Evolutionary conservation across 805 yeast genomes (phyloP).

Genomic region (Zygoascus biomembranicola): DNA sequence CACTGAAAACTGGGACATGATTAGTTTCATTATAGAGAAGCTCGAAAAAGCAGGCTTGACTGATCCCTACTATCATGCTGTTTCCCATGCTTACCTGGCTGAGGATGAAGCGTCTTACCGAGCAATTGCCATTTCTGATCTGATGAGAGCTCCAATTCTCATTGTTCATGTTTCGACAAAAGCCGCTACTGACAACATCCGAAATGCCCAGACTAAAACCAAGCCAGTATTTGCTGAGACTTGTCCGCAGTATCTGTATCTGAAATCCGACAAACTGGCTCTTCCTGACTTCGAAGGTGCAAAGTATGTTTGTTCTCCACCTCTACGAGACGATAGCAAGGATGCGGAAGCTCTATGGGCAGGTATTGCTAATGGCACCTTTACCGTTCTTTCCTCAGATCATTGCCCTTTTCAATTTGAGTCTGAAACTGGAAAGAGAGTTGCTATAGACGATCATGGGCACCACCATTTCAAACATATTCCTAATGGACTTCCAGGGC

Average conservation of each 20-base stretch:
- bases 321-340: conserved; percentile 33
- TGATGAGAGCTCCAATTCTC: conserved; percentile 38
- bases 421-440: conserved; percentile 35
- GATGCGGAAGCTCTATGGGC: conserved; percentile 40
- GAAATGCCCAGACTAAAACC: conserved; percentile 34
- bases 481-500: conserved; percentile 44
- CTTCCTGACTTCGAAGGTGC: conserved; percentile 38
- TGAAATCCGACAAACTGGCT: conserved; percentile 34
- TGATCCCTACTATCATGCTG: conserved; percentile 39
- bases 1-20: conserved; percentile 44
- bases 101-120: conserved; percentile 45
- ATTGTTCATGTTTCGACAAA: conserved; percentile 43
- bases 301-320: conserved; percentile 44
- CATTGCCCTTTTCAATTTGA: conserved; percentile 41
- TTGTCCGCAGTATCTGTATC: conserved; percentile 42
- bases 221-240: conserved; percentile 43
- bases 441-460: conserved; percentile 32
- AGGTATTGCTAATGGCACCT: conserved; percentile 39
- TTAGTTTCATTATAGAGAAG: conserved; percentile 33
- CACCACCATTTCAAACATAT: conserved; percentile 35
- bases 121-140: conserved; percentile 36
- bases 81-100: conserved; percentile 37
- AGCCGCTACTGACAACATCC: conserved; percentile 34
- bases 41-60: conserved; percentile 32
- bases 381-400: conserved; percentile 39